Evolutionary conservation across 331 rosid species (phyloP).

Genomic region (Malus hybrid): DNA sequence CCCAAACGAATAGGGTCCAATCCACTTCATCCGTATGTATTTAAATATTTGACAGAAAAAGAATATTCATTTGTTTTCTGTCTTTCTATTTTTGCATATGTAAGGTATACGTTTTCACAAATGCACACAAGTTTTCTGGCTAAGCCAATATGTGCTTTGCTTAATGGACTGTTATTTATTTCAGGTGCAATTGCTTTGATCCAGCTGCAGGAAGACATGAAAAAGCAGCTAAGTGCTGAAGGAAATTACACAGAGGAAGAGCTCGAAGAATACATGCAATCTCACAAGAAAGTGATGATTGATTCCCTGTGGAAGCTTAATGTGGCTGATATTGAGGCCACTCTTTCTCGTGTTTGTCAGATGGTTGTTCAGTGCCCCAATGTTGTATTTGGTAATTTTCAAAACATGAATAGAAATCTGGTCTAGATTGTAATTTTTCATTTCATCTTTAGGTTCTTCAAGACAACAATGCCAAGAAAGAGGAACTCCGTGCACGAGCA

Average conservation of each 20-base stretch:
- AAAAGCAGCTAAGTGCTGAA: slow-evolving; percentile 83
- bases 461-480: slow-evolving; percentile 72
- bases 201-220: slow-evolving; percentile 99
- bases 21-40: neutral
- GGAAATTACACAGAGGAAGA: slow-evolving; percentile 90
- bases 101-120: neutral
- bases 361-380: slow-evolving; percentile 49
- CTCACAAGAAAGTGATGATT: slow-evolving; percentile 82
- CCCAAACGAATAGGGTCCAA: neutral
- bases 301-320: slow-evolving; percentile 99
- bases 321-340: slow-evolving; percentile 96
- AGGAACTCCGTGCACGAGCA: slow-evolving; percentile 92
- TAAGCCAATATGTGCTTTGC: neutral
- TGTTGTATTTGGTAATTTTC: slow-evolving; percentile 7
- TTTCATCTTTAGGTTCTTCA: slow-evolving; percentile 76
- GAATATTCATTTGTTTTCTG: neutral
- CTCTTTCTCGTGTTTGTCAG: slow-evolving; percentile 95
- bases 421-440: slow-evolving; percentile 14
- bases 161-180: slow-evolving; percentile 18
- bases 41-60: neutral
- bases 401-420: neutral
- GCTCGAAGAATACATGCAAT: slow-evolving; percentile 80
- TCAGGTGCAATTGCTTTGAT: slow-evolving; percentile 92
- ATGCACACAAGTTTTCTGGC: neutral
- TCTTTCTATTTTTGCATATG: neutral